Base-by-base conservation (phyloP, 352 stramenopile genomes). In the Globisporangium uncinulatum region DNA sequence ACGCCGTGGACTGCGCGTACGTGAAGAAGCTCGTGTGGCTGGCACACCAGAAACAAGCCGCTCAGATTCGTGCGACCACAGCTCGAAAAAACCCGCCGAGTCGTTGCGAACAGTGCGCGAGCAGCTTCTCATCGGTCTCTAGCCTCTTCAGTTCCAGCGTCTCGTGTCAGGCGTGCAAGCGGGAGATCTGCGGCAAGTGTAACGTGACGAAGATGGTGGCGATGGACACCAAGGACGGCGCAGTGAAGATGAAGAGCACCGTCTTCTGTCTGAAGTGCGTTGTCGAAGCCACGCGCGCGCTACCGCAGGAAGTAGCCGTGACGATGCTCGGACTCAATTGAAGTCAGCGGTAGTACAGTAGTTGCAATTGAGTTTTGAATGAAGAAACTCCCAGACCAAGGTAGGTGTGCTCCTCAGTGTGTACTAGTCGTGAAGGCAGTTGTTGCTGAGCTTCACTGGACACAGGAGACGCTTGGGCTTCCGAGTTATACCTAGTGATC, bases 21-120 rank as follows among this genome's bases (percentile, higher is more conserved):
- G 61, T 80, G 47, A 84, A 83, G 61, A 88, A 88, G 41, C 69
- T 88, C 46, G 64, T 56, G 54, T 84, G 71, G 72, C 65, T 87
- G 15, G 73, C 80, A 63, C 54, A 66, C 34, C 53, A 70, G 48
- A 57, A 63, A 21, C n/a, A n/a, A n/a, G n/a, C n/a, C n/a, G n/a
- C n/a, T n/a, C n/a, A n/a, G n/a, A n/a, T n/a, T n/a, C n/a, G n/a
- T n/a, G n/a, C n/a, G n/a, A n/a, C n/a, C n/a, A n/a, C n/a, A n/a
- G n/a, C n/a, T n/a, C n/a, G n/a, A n/a, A n/a, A n/a, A n/a, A n/a
- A n/a, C n/a, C n/a, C n/a, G n/a, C n/a, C n/a, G n/a, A n/a, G n/a
- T n/a, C n/a, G n/a, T n/a, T 63, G 74, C 9, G 56, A 54, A 42
- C 52, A 55, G 24, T 54, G 49, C 0, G 47, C 57, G 24, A 62